Percentiles rank a stretch among this genome's conserved stretches.
Conservation (phyloP, 257 asterid species). For the Solanum piurae region DNA sequence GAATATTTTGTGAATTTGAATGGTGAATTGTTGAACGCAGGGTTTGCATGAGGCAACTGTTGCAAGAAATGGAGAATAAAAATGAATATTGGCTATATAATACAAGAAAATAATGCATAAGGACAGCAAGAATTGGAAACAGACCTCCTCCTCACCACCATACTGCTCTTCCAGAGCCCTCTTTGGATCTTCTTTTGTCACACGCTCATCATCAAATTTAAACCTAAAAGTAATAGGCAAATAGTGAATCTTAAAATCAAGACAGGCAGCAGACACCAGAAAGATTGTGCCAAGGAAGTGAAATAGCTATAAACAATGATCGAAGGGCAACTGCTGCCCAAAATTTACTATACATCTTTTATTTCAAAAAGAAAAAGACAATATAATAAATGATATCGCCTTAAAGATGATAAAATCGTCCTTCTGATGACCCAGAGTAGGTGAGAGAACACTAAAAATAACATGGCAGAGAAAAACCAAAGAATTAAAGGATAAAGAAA, state of each 20-base stretch:
- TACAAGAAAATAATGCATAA: neutral
- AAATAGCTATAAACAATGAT: neutral
- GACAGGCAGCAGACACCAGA: neutral
- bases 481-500: neutral
- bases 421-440: neutral
- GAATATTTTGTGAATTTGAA: constrained; percentile 77
- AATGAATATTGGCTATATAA: neutral
- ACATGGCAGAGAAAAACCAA: constrained; percentile 1
- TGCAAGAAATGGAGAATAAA: neutral
- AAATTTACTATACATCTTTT: neutral
- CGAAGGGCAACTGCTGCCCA: neutral
- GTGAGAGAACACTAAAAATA: neutral
- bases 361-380: neutral
- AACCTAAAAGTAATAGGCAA: constrained; percentile 16
- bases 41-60: constrained; percentile 76
- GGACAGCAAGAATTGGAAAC: neutral
- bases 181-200: constrained; percentile 35
- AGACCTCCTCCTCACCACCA: constrained; percentile 49
- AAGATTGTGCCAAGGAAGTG: neutral
- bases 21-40: constrained; percentile 70
- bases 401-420: neutral
- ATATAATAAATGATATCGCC: neutral
- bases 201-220: constrained; percentile 46
- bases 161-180: constrained; percentile 44
- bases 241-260: neutral